Conservation (phyloP, 768 basidiomycete species). For the Tylopilus balloui region DNA sequence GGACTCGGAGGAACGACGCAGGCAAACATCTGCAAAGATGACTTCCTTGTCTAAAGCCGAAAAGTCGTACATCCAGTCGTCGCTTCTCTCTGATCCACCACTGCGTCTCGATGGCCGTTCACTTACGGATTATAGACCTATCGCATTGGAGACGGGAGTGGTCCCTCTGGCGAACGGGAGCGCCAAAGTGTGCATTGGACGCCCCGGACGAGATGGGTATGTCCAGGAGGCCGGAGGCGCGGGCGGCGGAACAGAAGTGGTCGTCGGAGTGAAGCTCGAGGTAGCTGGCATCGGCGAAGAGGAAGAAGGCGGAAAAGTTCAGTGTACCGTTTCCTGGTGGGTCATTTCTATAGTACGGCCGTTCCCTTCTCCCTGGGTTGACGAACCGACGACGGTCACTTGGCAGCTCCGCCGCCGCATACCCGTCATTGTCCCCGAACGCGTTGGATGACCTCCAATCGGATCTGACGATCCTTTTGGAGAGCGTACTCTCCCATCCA, state of each 20-base stretch:
- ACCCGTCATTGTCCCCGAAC: conserved; percentile 58
- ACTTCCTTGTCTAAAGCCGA: conserved; percentile 66
- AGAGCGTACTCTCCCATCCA: conserved; percentile 60
- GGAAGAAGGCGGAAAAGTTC: conserved; percentile 56
- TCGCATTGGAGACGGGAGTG: conserved; percentile 73
- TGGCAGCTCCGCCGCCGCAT: conserved; percentile 73
- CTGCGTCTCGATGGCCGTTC: conserved; percentile 75
- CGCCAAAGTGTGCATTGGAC: conserved; percentile 69
- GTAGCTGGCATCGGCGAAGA: conserved; percentile 50
- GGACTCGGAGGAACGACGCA: too few relatives aligned
- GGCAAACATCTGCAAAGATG: too few relatives aligned
- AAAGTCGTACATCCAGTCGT: conserved; percentile 67
- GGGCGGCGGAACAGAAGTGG: conserved; percentile 72
- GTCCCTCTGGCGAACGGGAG: conserved; percentile 84
- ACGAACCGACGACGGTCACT: conserved; percentile 26
- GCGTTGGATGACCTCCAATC: conserved; percentile 74
- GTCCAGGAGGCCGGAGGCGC: conserved; percentile 71
- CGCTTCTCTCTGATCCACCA: conserved; percentile 54
- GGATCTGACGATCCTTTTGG: conserved; percentile 61
- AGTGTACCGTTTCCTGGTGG: conserved; percentile 74
- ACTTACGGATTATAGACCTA: conserved; percentile 59
- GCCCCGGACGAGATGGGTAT: conserved; percentile 62
- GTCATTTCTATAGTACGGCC: conserved; percentile 24
- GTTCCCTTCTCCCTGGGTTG: not conserved
- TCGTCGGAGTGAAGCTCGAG: conserved; percentile 77